Base-by-base conservation (phyloP, 176 grass and related monocot species). In the Themeda triandra region DNA sequence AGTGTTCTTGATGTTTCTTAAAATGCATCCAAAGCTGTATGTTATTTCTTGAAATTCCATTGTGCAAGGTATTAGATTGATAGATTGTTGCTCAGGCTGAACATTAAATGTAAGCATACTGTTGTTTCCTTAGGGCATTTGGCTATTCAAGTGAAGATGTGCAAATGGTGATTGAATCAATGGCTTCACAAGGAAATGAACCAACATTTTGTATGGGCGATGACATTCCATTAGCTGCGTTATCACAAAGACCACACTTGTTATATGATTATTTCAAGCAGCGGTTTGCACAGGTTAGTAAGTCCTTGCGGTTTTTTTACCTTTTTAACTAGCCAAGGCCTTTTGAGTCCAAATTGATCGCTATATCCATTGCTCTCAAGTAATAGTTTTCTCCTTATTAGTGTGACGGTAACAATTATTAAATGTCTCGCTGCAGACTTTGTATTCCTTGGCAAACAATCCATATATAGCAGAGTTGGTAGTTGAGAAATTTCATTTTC, bases 171-270 rank as follows among this genome's bases (percentile, higher is more conserved):
- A 99, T 99, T 83, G 97, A 99, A 92, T 87, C 97, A 35, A 99
- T 99, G 97, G 97, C 97, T 75, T 94, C 92, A 68, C 97, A 99
- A 96, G 97, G 97, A 70, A 99, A 99, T 90, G 97, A 99, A 59
- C 97, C 97, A 87, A 99, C 97, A 83, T 99, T 99, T 93, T 99
- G 97, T 78, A 99, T 99, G 97, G 97, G 97, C 2, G 97, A 99
- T 84, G 97, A 99, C 87, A 99, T 92, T 94, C 93, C 97, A 58
- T 91, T 99, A 90, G 96, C 96, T 10, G 89, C 91, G 49, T 71
- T 99, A 75, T 99, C 96, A 80, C 87, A 92, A 48, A 99, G 90
- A 71, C 66, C 91, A 31, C 96, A 99, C 72, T 76, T 99, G 90
- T 63, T 99, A 70, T 99, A 87, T 89, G 93, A 99, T 87, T 99